Conservation (phyloP, 768 basidiomycete species). For the Suillus plorans region DNA sequence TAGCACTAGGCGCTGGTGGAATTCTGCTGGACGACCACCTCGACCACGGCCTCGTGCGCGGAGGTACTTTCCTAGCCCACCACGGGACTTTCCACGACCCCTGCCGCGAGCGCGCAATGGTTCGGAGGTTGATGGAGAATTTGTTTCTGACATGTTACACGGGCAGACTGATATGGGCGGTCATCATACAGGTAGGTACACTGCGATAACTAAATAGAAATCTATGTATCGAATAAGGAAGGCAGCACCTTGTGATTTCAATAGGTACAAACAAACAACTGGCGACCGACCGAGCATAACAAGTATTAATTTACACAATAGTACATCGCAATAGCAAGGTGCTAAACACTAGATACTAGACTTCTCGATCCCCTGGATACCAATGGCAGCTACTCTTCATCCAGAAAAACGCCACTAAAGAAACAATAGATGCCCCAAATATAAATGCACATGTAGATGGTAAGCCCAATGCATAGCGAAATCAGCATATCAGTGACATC, state of each 20-base stretch:
- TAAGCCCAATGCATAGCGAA: slow-evolving; percentile 23
- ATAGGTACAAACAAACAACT: background rate
- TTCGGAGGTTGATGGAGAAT: background rate
- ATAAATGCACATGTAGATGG: slow-evolving; percentile 27
- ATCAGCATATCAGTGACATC: slow-evolving; percentile 29
- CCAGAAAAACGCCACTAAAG: slow-evolving; percentile 8
- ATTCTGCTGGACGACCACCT: slow-evolving; percentile 68
- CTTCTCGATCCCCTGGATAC: background rate
- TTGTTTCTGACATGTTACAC: background rate
- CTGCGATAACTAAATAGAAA: background rate
- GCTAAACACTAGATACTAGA: background rate
- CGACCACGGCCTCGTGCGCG: slow-evolving; percentile 67
- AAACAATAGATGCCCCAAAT: slow-evolving; percentile 29
- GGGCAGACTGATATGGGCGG: background rate
- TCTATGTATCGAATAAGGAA: slow-evolving; percentile 1
- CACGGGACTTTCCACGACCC: slow-evolving; percentile 59
- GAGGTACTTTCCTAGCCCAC: slow-evolving; percentile 73
- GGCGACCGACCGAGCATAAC: background rate
- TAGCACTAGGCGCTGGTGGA: slow-evolving; percentile 56
- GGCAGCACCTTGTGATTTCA: background rate
- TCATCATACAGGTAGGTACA: background rate
- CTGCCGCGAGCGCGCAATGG: slow-evolving; percentile 38
- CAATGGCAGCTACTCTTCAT: background rate
- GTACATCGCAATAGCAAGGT: background rate
- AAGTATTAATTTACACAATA: background rate